Percentiles rank a stretch among this genome's conserved stretches.
Evolutionary conservation across 2,329 filamentous ascomycete species (phyloP).

Genomic region (Phialophora expanda): DNA sequence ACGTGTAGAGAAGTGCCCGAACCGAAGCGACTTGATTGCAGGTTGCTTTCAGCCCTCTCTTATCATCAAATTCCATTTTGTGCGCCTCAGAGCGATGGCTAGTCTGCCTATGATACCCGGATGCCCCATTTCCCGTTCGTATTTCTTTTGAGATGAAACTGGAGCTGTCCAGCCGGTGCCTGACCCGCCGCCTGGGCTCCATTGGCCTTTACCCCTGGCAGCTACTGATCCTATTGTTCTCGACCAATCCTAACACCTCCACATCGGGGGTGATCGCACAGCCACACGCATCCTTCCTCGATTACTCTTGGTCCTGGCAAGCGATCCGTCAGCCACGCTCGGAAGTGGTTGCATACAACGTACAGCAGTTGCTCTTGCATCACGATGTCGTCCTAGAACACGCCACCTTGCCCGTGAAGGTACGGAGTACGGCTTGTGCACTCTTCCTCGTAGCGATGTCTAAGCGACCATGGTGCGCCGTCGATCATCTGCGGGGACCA

Average conservation of each 20-base stretch:
- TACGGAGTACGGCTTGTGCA: not conserved
- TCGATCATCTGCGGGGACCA: not conserved
- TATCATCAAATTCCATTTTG: not conserved
- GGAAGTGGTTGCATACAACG: not conserved
- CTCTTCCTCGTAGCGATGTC: constrained; percentile 2
- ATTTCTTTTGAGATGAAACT: constrained; percentile 32
- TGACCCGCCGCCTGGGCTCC: constrained; percentile 20
- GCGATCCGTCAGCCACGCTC: constrained; percentile 16
- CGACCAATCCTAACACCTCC: constrained; percentile 32
- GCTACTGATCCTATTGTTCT: constrained; percentile 31
- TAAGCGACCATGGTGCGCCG: not conserved
- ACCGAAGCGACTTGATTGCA: not conserved
- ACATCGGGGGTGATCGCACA: constrained; percentile 24
- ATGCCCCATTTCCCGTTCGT: constrained; percentile 23
- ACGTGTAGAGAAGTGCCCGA: not conserved
- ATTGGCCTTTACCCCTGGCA: constrained; percentile 27
- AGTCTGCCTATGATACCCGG: constrained; percentile 24
- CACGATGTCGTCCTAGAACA: not conserved
- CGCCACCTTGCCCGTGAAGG: not conserved
- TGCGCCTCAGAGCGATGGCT: constrained; percentile 10
- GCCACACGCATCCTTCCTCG: constrained; percentile 24
- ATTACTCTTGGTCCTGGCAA: constrained; percentile 4
- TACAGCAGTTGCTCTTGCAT: not conserved
- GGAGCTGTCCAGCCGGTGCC: constrained; percentile 9
- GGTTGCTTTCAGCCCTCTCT: not conserved